phyloP scores from a whole-genome alignment of 2,329 filamentous ascomycete species.

The Cladophialophora exuberans region DNA sequence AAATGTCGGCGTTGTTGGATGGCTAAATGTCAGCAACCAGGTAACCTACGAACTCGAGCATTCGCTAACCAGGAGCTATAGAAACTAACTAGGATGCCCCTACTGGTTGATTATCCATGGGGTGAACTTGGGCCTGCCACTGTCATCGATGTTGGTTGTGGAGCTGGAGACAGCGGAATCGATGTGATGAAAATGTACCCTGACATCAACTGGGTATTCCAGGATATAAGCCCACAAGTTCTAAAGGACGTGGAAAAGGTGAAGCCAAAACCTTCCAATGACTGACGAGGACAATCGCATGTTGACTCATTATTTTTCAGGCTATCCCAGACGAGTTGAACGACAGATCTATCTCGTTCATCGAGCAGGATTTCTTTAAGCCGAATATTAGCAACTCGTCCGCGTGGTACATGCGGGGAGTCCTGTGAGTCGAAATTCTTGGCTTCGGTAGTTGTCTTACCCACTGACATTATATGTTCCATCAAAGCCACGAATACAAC shows the following conservation, averaged over 20 bases:
- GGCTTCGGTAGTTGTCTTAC: background rate
- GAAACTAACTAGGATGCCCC: slow-evolving; percentile 4
- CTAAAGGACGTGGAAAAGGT: slow-evolving; percentile 8
- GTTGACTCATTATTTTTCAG: too few relatives aligned
- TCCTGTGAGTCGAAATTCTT: slow-evolving; percentile 7
- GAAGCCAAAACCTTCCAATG: background rate
- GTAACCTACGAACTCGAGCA: background rate
- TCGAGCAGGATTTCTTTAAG: slow-evolving; percentile 17
- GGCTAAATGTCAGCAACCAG: slow-evolving; percentile 15
- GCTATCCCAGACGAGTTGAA: slow-evolving; percentile 7
- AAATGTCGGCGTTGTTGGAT: slow-evolving; percentile 10
- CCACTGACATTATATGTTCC: background rate
- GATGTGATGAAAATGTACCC: slow-evolving; percentile 15
- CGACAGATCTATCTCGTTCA: slow-evolving; percentile 8
- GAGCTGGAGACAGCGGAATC: slow-evolving; percentile 16
- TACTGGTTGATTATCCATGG: slow-evolving; percentile 22
- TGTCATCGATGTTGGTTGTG: slow-evolving; percentile 20
- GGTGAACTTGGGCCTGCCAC: slow-evolving; percentile 5
- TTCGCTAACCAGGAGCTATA: background rate
- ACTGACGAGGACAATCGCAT: too few relatives aligned
- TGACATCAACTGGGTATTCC: slow-evolving; percentile 11
- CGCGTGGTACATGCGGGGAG: slow-evolving; percentile 17
- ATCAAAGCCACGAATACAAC: slow-evolving; percentile 11
- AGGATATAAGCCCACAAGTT: slow-evolving; percentile 8
- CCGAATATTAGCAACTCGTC: slow-evolving; percentile 11